Evolutionary conservation across 225 moss, liverwort and hornwort species (phyloP), one percentile per base, ranked within the genome.

Genomic region (Bryoerythrophyllum caledonicum): DNA sequence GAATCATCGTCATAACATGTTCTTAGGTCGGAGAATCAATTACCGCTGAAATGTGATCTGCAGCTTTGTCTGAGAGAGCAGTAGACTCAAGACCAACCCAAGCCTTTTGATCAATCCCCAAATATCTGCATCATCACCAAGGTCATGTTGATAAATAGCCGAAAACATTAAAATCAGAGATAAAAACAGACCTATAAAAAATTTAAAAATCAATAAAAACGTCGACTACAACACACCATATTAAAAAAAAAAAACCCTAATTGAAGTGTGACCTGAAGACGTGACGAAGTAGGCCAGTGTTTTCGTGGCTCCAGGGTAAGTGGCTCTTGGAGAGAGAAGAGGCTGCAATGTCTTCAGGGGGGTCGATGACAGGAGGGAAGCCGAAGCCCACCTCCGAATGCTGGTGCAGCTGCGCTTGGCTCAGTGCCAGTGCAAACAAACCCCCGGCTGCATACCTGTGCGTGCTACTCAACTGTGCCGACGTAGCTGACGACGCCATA

Each of bases 31-130:
- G 55, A 30, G 63, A 70, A 32, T 5, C n/a, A n/a, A 30, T 77
- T 40, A 96, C 96, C 71, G 93, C 92, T 85, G 90, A 85, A 68
- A 99, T 82, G 68, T 99, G 97, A 75, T 93, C 82, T 48, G 88
- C 90, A 24, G 94, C 86, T 75, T 91, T 93, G n/a, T 77, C 32
- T 49, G 89, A 90, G 60, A 87, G 60, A 61, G 94, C 90, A 20
- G 94, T 99, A 24, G 79, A 81, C 70, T 91, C 97, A 56, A 99
- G 86, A 28, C 94, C 97, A 48, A 90, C 82, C 97, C 97, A 99
- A 53, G 97, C 91, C 51, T 88, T 90, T 8, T 66, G 69, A 71
- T 99, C 94, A 69, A 99, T 93, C 55, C 81, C 72, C 79, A 99
- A 80, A 76, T 91, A 94, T 84, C 94, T 97, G 88, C 80, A 62